Conservation (phyloP, 1,139 yeast genomes). For the Saccharomyces hybrid region DNA sequence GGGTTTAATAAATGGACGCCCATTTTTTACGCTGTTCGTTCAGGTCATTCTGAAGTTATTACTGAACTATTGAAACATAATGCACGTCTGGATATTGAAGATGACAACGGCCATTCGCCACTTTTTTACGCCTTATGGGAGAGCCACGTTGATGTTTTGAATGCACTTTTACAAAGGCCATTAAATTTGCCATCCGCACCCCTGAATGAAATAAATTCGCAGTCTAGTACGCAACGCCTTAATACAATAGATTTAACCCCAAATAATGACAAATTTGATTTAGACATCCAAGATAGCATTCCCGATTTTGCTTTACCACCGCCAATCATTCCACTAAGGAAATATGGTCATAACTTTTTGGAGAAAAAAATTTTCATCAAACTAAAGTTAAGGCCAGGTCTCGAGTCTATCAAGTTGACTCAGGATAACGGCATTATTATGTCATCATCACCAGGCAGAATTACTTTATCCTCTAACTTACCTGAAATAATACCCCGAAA, state of each 20-base stretch:
- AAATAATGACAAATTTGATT: slow-evolving; percentile 6
- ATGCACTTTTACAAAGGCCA: slow-evolving; percentile 44
- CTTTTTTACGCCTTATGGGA: slow-evolving; percentile 90
- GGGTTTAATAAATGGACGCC: slow-evolving; percentile 93
- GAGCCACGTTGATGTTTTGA: slow-evolving; percentile 76
- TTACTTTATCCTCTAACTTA: slow-evolving; percentile 67
- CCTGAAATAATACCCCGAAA: slow-evolving; percentile 82
- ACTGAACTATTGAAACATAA: slow-evolving; percentile 59
- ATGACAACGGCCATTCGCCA: slow-evolving; percentile 78
- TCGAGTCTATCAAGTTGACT: slow-evolving; percentile 50
- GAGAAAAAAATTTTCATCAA: slow-evolving; percentile 84
- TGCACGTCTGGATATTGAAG: slow-evolving; percentile 66
- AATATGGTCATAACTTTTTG: slow-evolving; percentile 92
- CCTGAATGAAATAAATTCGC: slow-evolving; percentile 8
- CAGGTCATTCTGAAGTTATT: slow-evolving; percentile 71
- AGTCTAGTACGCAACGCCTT: slow-evolving; percentile 16
- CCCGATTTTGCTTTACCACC: slow-evolving; percentile 93
- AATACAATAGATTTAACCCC: slow-evolving; percentile 11
- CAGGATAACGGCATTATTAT: slow-evolving; percentile 38
- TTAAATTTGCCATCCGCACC: slow-evolving; percentile 13
- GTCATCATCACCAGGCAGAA: slow-evolving; percentile 46
- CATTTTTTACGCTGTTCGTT: slow-evolving; percentile 79
- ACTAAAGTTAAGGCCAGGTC: slow-evolving; percentile 56
- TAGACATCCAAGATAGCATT: slow-evolving; percentile 38
- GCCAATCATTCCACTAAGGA: slow-evolving; percentile 84